Conservation (phyloP, 257 asterid species). For the Forsythia viridissima region DNA sequence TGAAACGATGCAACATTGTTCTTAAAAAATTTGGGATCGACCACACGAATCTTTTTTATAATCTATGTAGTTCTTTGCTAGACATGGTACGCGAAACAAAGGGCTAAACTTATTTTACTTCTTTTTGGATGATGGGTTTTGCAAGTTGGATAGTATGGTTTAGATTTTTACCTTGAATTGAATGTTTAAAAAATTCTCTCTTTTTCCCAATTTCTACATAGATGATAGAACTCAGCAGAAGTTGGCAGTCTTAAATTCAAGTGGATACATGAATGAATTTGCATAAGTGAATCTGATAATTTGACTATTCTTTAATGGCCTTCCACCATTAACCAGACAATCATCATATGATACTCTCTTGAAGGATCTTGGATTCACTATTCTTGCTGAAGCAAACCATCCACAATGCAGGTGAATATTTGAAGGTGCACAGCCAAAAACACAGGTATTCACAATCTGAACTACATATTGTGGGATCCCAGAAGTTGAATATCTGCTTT, state of each 20-base stretch:
- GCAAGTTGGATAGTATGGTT: too few relatives aligned
- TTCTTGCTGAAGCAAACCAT: slow-evolving; percentile 68
- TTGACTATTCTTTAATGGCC: slow-evolving; percentile 49
- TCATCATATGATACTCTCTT: slow-evolving; percentile 59
- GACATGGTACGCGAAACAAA: too few relatives aligned
- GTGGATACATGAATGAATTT: slow-evolving; percentile 61
- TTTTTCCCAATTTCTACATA: too few relatives aligned
- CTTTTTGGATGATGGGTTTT: too few relatives aligned
- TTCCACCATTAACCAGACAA: slow-evolving; percentile 61
- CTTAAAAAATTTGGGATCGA: too few relatives aligned
- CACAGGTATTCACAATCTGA: slow-evolving; percentile 64
- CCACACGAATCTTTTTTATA: too few relatives aligned
- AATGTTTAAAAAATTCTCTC: not conserved
- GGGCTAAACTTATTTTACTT: too few relatives aligned
- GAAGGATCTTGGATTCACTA: slow-evolving; percentile 56
- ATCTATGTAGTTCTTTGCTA: too few relatives aligned
- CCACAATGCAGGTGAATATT: slow-evolving; percentile 60
- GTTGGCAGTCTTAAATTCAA: slow-evolving; percentile 54
- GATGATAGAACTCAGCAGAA: slow-evolving; percentile 28
- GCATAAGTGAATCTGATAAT: slow-evolving; percentile 57
- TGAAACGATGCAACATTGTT: too few relatives aligned
- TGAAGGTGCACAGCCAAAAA: slow-evolving; percentile 53
- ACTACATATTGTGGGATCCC: slow-evolving; percentile 68
- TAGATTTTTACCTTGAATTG: not conserved
- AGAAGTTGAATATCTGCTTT: slow-evolving; percentile 49